These are phyloP conservation scores for Pascua sp. DNA, from an alignment of 1,284 basidiomycete genomes.

Conservation along the genomic window DNA sequence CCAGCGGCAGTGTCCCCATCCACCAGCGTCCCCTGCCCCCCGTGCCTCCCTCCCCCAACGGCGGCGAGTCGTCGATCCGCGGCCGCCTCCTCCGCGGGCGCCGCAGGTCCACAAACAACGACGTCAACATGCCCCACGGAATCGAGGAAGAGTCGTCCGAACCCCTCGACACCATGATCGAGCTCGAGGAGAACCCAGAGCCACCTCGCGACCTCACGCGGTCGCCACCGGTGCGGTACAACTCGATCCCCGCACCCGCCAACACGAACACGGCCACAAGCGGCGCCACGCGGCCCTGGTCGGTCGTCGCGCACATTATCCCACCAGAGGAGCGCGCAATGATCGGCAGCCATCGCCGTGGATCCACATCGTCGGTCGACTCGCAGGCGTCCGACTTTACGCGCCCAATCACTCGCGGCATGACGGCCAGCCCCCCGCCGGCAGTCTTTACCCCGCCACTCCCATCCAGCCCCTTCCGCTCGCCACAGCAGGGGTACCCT, in stretches of 20 bases:
- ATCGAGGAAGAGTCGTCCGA: neutral
- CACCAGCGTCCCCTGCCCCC: conserved; percentile 15
- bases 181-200: no score
- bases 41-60: neutral
- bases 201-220: neutral
- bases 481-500: no score
- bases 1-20: conserved; percentile 4
- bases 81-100: conserved; percentile 1
- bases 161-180: neutral
- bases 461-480: no score
- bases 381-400: no score
- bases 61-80: neutral
- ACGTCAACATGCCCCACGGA: neutral
- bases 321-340: conserved; percentile 15
- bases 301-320: conserved; percentile 13
- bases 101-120: neutral
- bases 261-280: neutral
- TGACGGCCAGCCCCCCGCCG: no score
- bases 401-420: no score
- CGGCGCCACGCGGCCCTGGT: neutral
- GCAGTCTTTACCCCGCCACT: no score
- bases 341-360: neutral
- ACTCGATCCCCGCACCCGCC: neutral
- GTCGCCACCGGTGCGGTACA: neutral
- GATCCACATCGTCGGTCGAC: no score